These are phyloP conservation scores for Metarhizium brunneum DNA, from an alignment of 2,329 filamentous ascomycete genomes.

Conservation along the genomic window DNA sequence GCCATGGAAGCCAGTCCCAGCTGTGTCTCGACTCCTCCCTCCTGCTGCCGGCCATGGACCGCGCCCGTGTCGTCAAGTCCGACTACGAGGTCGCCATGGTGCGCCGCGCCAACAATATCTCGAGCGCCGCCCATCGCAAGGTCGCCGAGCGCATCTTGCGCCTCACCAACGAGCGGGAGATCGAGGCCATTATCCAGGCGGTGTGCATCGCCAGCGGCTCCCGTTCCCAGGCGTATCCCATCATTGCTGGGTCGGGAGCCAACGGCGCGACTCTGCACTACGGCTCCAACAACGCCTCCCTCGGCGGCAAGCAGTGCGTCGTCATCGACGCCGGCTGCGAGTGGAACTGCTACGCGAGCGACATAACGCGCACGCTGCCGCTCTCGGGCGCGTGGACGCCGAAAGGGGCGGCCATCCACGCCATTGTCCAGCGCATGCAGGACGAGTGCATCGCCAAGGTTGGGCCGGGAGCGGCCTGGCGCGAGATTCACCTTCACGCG, in stretches of 20 bases:
- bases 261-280: slow-evolving; percentile 88
- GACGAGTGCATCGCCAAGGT: slow-evolving; percentile 59
- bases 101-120: slow-evolving; percentile 70
- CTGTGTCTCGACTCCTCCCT: slow-evolving; percentile 36
- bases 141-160: slow-evolving; percentile 56
- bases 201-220: slow-evolving; percentile 65
- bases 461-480: slow-evolving; percentile 59
- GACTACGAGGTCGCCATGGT: slow-evolving; percentile 79
- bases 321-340: slow-evolving; percentile 85
- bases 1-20: slow-evolving; percentile 9
- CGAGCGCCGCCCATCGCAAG: slow-evolving; percentile 64
- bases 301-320: slow-evolving; percentile 62
- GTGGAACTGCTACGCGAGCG: slow-evolving; percentile 76
- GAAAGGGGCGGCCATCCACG: slow-evolving; percentile 66
- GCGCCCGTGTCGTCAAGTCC: slow-evolving; percentile 73
- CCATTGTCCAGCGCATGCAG: slow-evolving; percentile 76
- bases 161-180: slow-evolving; percentile 69
- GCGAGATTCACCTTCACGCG: slow-evolving; percentile 64
- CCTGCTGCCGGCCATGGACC: slow-evolving; percentile 66
- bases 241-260: slow-evolving; percentile 78
- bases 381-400: slow-evolving; percentile 58
- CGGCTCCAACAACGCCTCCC: slow-evolving; percentile 63
- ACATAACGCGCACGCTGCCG: slow-evolving; percentile 84
- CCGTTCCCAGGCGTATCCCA: slow-evolving; percentile 71
- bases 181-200: slow-evolving; percentile 69